These are phyloP conservation scores for Houttuynia cordata DNA, from an alignment of 164 flowering plant genomes.

Conservation along the genomic window DNA sequence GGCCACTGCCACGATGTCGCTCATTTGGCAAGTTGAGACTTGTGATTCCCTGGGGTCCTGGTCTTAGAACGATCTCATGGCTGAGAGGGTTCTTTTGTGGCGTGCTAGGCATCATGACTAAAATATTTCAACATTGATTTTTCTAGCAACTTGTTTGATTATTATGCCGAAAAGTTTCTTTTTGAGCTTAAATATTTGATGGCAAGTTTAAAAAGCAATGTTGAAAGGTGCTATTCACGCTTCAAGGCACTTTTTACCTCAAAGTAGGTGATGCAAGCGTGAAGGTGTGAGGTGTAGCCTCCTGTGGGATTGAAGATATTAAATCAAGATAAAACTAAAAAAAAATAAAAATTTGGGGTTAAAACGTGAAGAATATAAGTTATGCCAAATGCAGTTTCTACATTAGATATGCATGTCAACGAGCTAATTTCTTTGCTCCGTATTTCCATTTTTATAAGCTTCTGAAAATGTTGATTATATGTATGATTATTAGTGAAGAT, in stretches of 20 bases:
- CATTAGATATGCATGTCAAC: too few species aligned
- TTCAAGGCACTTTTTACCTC: too few species aligned
- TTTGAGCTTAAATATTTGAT: background rate
- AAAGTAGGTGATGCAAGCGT: too few species aligned
- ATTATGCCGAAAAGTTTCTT: background rate
- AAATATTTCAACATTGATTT: background rate
- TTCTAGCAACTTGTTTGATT: background rate
- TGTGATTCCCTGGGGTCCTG: constrained; percentile 9
- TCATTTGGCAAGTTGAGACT: constrained; percentile 36
- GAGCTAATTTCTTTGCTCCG: too few species aligned
- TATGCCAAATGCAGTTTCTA: too few species aligned
- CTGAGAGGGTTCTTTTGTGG: constrained; percentile 45
- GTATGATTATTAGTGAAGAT: background rate
- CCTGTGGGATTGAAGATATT: too few species aligned
- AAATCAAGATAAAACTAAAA: too few species aligned
- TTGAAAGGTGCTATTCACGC: background rate
- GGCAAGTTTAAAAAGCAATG: background rate
- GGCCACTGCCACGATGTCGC: constrained; percentile 44
- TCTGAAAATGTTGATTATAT: too few species aligned
- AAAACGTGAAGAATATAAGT: too few species aligned
- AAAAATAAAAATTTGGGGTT: too few species aligned
- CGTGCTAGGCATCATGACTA: constrained; percentile 38
- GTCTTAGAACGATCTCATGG: constrained; percentile 18
- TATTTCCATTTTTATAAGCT: too few species aligned
- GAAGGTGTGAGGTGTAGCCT: too few species aligned